Evolutionary conservation across 768 basidiomycete species (phyloP).

Genomic region (Butyriboletus loyo): DNA sequence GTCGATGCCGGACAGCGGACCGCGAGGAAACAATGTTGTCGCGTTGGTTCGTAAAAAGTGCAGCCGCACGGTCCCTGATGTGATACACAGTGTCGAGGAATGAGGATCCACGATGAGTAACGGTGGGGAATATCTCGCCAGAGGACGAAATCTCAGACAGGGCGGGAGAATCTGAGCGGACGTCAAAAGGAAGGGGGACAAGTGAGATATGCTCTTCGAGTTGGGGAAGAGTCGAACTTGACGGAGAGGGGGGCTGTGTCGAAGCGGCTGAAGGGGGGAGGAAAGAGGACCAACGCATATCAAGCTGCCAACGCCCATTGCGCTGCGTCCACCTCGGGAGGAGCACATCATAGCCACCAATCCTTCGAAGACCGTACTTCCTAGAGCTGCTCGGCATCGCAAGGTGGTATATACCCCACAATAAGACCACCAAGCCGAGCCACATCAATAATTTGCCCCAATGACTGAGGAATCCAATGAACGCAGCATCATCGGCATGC

Average conservation of each 20-base stretch:
- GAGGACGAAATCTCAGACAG: slow-evolving; percentile 46
- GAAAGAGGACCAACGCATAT: slow-evolving; percentile 54
- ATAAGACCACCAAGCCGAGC: slow-evolving; percentile 68
- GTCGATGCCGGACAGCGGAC: slow-evolving; percentile 46
- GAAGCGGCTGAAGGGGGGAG: slow-evolving; percentile 43
- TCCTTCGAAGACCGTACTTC: slow-evolving; percentile 54
- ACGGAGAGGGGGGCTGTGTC: slow-evolving; percentile 44
- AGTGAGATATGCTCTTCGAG: slow-evolving; percentile 50
- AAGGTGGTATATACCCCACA: slow-evolving; percentile 63
- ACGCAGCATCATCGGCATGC: slow-evolving; percentile 98
- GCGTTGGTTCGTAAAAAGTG: slow-evolving; percentile 44
- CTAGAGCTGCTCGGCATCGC: slow-evolving; percentile 57
- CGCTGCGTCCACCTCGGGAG: slow-evolving; percentile 71
- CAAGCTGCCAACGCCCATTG: slow-evolving; percentile 71
- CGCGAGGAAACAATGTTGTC: slow-evolving; percentile 38
- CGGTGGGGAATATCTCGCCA: slow-evolving; percentile 40
- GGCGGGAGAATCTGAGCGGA: slow-evolving; percentile 55
- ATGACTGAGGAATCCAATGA: slow-evolving; percentile 85
- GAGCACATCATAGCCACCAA: slow-evolving; percentile 74
- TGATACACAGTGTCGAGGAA: slow-evolving; percentile 53
- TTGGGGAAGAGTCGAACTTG: slow-evolving; percentile 46
- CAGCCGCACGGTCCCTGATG: slow-evolving; percentile 51
- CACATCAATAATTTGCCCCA: slow-evolving; percentile 92
- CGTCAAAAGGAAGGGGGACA: slow-evolving; percentile 62
- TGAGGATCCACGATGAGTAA: slow-evolving; percentile 39